Evolutionary conservation across 2,329 filamentous ascomycete species (phyloP).

Genomic region (Phialocephala sp.): DNA sequence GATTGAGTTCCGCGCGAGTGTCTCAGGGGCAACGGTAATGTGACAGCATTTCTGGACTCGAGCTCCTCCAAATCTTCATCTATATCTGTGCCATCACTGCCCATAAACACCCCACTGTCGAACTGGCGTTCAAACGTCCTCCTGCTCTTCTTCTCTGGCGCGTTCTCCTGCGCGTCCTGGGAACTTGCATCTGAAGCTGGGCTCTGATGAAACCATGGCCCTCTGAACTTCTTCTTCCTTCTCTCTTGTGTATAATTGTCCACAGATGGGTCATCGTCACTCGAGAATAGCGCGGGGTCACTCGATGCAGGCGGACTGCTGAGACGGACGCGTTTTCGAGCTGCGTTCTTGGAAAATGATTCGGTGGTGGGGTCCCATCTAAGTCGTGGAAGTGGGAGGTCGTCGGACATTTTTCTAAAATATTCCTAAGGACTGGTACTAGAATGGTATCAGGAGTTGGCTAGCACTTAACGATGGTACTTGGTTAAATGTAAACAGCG

Average conservation of each 20-base stretch:
- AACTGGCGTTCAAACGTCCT: slow-evolving; percentile 62
- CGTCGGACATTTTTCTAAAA: slow-evolving; percentile 29
- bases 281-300: slow-evolving; percentile 74
- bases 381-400: slow-evolving; percentile 31
- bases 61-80: slow-evolving; percentile 44
- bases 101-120: slow-evolving; percentile 74
- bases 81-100: slow-evolving; percentile 59
- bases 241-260: slow-evolving; percentile 66
- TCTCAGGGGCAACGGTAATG: slow-evolving; percentile 24
- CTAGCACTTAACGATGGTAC: not conserved
- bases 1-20: slow-evolving; percentile 19
- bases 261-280: slow-evolving; percentile 71
- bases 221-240: slow-evolving; percentile 67
- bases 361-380: slow-evolving; percentile 30
- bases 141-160: slow-evolving; percentile 45
- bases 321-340: slow-evolving; percentile 49
- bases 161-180: slow-evolving; percentile 23
- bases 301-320: slow-evolving; percentile 58
- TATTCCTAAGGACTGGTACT: not conserved
- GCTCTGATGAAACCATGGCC: slow-evolving; percentile 71
- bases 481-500: slow-evolving; percentile 1
- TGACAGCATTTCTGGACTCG: slow-evolving; percentile 9
- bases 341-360: slow-evolving; percentile 27
- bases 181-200: slow-evolving; percentile 43
- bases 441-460: not conserved